Conservation (phyloP, 2,329 filamentous ascomycete species). For the Tricladium varicosporioides region DNA sequence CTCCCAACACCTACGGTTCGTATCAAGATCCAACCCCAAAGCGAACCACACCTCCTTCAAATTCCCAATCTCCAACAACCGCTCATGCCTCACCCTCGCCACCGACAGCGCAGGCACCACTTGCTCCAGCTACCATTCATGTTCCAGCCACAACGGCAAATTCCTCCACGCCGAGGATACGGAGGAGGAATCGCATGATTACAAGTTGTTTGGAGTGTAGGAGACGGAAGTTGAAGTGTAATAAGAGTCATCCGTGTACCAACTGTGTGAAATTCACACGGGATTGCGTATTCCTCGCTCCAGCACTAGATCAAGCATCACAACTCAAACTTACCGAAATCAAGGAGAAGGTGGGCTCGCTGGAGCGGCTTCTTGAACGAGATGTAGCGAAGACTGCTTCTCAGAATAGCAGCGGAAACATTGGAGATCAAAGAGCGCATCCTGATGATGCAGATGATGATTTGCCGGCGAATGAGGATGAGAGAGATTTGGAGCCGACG, state of each 20-base stretch:
- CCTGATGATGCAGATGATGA: slow-evolving; percentile 49
- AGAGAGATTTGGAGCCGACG: slow-evolving; percentile 63
- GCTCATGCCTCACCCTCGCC: slow-evolving; percentile 12
- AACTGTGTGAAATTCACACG: slow-evolving; percentile 41
- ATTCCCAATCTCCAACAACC: slow-evolving; percentile 1
- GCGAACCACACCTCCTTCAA: background rate
- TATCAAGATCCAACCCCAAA: slow-evolving; percentile 4
- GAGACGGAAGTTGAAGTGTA: slow-evolving; percentile 75
- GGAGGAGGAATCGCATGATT: slow-evolving; percentile 62
- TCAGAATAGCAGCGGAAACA: slow-evolving; percentile 6
- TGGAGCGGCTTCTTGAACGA: slow-evolving; percentile 68
- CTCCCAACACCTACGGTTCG: slow-evolving; percentile 3
- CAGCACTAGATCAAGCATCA: slow-evolving; percentile 60
- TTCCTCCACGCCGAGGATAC: slow-evolving; percentile 24
- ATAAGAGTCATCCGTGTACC: slow-evolving; percentile 68
- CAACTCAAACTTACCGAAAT: slow-evolving; percentile 72
- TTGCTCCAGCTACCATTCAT: background rate
- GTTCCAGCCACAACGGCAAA: background rate
- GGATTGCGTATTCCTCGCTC: slow-evolving; percentile 42
- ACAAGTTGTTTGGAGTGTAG: slow-evolving; percentile 69
- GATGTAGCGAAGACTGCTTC: slow-evolving; percentile 55
- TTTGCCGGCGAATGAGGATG: slow-evolving; percentile 47
- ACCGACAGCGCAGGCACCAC: background rate
- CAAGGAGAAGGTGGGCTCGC: slow-evolving; percentile 73
- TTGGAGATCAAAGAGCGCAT: slow-evolving; percentile 25